Evolutionary conservation across 148 eudicot species (phyloP).

Genomic region (Vaccinium vitisidaea): DNA sequence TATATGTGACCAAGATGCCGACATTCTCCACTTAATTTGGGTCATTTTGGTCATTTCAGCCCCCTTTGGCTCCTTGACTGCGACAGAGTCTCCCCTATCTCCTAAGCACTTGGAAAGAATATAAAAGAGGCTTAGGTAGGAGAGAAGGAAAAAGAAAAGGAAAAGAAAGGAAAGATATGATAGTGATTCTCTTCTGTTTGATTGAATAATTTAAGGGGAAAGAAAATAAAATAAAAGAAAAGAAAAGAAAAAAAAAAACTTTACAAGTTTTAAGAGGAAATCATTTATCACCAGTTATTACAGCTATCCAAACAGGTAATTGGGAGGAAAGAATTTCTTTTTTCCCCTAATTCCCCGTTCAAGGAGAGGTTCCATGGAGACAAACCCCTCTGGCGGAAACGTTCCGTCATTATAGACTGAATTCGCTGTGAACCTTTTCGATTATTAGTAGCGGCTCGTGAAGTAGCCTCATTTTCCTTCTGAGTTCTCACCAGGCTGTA

Average conservation of each 20-base stretch:
- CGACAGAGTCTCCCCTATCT: neutral
- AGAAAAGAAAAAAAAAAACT: neutral
- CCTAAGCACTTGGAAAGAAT: neutral
- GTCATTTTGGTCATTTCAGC: conserved; percentile 4
- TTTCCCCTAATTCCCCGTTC: neutral
- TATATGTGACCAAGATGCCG: neutral
- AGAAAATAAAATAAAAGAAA: neutral
- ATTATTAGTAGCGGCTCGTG: too few relatives aligned
- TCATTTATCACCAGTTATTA: neutral
- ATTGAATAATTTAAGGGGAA: neutral
- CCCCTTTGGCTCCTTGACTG: neutral
- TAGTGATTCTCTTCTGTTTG: neutral
- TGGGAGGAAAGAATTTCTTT: neutral
- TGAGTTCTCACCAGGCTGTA: neutral
- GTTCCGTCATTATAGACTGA: too few relatives aligned
- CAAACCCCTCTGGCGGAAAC: too few relatives aligned
- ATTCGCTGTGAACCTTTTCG: too few relatives aligned
- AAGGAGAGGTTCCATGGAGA: neutral
- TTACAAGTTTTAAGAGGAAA: neutral
- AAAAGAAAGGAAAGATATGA: neutral
- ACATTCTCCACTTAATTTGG: neutral
- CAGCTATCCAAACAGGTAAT: neutral
- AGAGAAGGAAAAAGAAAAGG: neutral
- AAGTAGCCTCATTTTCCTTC: too few relatives aligned
- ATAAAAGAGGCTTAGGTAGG: neutral